phyloP scores from a whole-genome alignment of 345 rosid genomes.

The Angophora floribunda region DNA sequence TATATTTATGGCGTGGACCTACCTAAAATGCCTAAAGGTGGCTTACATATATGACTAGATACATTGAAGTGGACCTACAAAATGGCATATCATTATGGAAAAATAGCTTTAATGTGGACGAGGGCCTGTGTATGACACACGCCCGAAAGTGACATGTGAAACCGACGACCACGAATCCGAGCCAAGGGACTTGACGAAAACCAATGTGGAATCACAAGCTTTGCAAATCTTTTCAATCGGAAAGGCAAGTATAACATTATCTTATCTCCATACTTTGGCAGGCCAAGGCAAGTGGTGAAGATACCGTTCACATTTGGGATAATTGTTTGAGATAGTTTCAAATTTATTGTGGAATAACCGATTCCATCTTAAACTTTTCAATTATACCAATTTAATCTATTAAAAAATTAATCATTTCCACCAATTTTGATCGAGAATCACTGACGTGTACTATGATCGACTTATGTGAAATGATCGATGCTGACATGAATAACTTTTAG shows the following conservation, averaged over 20 bases:
- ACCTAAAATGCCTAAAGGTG: background rate
- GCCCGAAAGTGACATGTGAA: background rate
- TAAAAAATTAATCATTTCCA: background rate
- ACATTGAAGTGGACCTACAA: background rate
- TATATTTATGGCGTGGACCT: background rate
- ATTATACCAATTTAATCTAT: background rate
- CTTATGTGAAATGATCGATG: rapidly evolving
- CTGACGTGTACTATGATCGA: rapidly evolving
- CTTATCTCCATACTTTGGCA: background rate
- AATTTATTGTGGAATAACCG: background rate
- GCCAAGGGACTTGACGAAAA: background rate
- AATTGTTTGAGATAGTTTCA: background rate
- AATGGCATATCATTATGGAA: background rate
- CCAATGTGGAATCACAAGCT: background rate
- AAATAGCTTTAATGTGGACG: background rate
- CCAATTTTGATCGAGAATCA: background rate
- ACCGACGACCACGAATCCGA: background rate
- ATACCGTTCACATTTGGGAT: background rate
- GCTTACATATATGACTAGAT: background rate
- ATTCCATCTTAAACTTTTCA: background rate
- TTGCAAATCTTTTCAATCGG: background rate
- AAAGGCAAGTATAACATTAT: background rate
- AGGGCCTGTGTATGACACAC: background rate
- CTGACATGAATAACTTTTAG: rapidly evolving
- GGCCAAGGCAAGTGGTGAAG: background rate